Conservation (phyloP, 2,329 filamentous ascomycete species). For the Apiospora hydei region DNA sequence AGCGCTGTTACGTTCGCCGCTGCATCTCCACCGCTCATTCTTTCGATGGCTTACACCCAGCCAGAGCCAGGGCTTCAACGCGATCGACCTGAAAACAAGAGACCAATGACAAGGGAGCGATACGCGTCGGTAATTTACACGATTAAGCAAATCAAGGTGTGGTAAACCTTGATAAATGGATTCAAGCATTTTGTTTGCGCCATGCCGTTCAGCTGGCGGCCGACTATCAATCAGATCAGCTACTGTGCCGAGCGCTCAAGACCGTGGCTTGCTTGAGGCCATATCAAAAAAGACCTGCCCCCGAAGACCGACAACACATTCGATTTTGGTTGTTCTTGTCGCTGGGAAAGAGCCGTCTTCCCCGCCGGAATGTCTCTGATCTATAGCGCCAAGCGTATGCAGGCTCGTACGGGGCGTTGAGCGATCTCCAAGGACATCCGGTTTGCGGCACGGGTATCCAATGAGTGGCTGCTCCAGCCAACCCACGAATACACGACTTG, state of each 20-base stretch:
- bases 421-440: background rate
- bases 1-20: background rate
- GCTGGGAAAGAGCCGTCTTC: background rate
- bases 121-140: background rate
- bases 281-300: background rate
- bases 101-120: background rate
- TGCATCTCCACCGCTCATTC: background rate
- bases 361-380: background rate
- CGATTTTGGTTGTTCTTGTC: background rate
- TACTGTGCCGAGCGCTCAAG: background rate
- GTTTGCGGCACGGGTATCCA: background rate
- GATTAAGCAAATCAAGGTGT: slow-evolving; percentile 3
- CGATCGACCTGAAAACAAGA: background rate
- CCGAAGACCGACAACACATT: background rate
- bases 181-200: background rate
- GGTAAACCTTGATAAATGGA: slow-evolving; percentile 15
- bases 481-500: background rate
- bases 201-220: slow-evolving; percentile 11
- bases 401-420: background rate
- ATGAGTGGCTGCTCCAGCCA: background rate
- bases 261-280: slow-evolving; percentile 1
- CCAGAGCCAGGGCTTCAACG: background rate
- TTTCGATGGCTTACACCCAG: background rate
- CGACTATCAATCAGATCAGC: background rate
- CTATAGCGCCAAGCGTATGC: background rate